A percentile compares a stretch with the other conserved stretches of the same genome.
Evolutionary conservation across 306 rosid genomes (phyloP).

Genomic region (Malus sieversii): DNA sequence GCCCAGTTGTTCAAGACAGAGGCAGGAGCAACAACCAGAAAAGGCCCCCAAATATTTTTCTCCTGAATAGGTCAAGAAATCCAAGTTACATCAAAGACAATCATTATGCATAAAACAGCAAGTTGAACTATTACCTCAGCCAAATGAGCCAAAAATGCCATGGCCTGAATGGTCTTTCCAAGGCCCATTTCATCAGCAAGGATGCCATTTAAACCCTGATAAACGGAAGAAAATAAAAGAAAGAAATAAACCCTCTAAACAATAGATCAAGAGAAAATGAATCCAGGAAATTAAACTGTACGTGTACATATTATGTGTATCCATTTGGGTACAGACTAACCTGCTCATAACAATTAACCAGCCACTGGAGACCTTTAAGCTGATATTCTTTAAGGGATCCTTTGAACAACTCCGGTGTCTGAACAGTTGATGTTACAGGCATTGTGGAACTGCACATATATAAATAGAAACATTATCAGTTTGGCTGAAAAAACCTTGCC

Average conservation of each 20-base stretch:
- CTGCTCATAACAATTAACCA: conserved; percentile 99
- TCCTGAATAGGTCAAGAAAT: conserved; percentile 48
- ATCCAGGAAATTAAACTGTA: background rate
- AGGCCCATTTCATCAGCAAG: conserved; percentile 99
- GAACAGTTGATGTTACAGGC: conserved; percentile 97
- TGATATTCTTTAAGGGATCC: conserved; percentile 88
- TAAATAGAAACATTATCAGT: conserved; percentile 23
- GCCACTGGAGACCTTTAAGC: conserved; percentile 97
- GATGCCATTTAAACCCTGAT: conserved; percentile 94
- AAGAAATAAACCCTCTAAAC: conserved; percentile 11
- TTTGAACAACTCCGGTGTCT: conserved; percentile 77
- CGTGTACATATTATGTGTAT: background rate
- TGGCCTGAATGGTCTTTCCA: conserved; percentile 98
- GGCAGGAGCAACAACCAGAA: conserved; percentile 95
- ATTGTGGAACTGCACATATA: conserved; percentile 77
- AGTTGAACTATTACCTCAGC: conserved; percentile 67
- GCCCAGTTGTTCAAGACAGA: conserved; percentile 97
- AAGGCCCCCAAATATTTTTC: conserved; percentile 99
- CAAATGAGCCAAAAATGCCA: conserved; percentile 96
- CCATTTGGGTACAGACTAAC: conserved; percentile 29
- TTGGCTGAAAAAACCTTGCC: conserved; percentile 7
- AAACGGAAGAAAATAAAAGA: conserved; percentile 1
- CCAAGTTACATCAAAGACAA: conserved; percentile 25
- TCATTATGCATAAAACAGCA: conserved; percentile 3
- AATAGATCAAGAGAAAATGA: conserved; percentile 19